Percentiles rank a stretch among this genome's conserved stretches.
These are phyloP conservation scores for Babesia ovata DNA, from an alignment of 169 alveolate species.

Conservation along the genomic window DNA sequence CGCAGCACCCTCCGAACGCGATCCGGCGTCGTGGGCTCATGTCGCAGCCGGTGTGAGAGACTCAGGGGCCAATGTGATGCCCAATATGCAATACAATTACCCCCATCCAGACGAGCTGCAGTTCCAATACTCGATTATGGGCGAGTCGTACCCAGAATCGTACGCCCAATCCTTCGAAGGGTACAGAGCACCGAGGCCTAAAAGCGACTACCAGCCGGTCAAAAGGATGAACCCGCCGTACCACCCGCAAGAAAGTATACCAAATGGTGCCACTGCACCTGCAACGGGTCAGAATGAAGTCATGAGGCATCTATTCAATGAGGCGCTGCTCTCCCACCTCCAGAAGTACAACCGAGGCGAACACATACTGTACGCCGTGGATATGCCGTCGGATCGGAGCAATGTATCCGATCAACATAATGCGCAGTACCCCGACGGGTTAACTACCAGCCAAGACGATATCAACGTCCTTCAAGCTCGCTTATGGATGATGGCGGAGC, in stretches of 20 bases:
- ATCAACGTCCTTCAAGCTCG: not conserved
- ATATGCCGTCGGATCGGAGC: not conserved
- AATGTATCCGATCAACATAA: not conserved
- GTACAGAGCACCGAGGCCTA: not conserved
- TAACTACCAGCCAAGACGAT: not conserved
- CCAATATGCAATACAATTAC: not conserved
- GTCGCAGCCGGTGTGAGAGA: conserved; percentile 29
- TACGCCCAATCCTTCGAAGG: conserved; percentile 15
- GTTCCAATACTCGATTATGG: conserved; percentile 1
- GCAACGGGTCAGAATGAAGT: conserved; percentile 3
- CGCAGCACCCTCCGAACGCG: conserved; percentile 2
- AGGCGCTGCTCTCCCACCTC: not conserved
- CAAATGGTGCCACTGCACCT: not conserved
- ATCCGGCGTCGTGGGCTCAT: conserved; percentile 36
- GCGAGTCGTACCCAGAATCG: conserved; percentile 1
- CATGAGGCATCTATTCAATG: not conserved
- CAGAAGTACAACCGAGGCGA: conserved; percentile 30
- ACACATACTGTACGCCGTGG: conserved; percentile 6
- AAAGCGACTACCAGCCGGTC: not conserved
- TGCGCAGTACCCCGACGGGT: not conserved
- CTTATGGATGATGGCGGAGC: conserved; percentile 22
- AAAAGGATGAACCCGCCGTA: not conserved
- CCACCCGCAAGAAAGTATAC: not conserved
- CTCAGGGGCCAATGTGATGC: not conserved
- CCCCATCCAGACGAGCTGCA: conserved; percentile 21